phyloP scores from a whole-genome alignment of 2,329 filamentous ascomycete genomes.

The Claviceps sp. region DNA sequence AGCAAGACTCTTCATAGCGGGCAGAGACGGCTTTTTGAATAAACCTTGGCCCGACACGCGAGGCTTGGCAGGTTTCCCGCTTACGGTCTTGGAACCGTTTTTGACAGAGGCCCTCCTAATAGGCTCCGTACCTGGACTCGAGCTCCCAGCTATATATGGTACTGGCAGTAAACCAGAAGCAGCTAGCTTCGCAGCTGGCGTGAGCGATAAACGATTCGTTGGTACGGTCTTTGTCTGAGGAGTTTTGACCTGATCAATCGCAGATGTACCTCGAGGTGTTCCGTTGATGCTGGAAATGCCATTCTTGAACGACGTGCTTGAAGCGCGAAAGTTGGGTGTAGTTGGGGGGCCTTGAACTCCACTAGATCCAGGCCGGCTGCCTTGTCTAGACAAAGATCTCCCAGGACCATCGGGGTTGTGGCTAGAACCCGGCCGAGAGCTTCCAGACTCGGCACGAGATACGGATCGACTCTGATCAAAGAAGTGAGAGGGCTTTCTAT shows the following conservation, averaged over 20 bases:
- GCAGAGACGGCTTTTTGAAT: conserved; percentile 40
- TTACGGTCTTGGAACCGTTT: conserved; percentile 32
- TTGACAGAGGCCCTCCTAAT: conserved; percentile 18
- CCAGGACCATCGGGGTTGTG: conserved; percentile 48
- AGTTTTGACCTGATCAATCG: conserved; percentile 10
- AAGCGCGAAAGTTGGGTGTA: conserved; percentile 27
- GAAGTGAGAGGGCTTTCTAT: conserved; percentile 56
- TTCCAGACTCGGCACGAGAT: conserved; percentile 31
- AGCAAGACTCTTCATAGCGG: conserved; percentile 21
- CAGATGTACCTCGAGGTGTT: conserved; percentile 25
- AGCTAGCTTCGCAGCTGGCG: conserved; percentile 13
- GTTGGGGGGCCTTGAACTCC: conserved; percentile 29
- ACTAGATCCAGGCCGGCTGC: conserved; percentile 42
- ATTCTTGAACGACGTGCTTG: conserved; percentile 29
- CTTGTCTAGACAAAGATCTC: conserved; percentile 33
- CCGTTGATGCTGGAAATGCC: conserved; percentile 29
- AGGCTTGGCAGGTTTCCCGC: conserved; percentile 31
- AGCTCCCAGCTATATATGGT: conserved; percentile 15
- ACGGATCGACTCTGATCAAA: conserved; percentile 50
- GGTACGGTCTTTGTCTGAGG: conserved; percentile 13
- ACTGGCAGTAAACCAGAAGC: conserved; percentile 12
- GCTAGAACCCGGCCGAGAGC: conserved; percentile 42
- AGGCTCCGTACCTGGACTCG: conserved; percentile 26
- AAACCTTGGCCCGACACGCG: conserved; percentile 40
- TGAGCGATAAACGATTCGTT: conserved; percentile 10